These are phyloP conservation scores for Alternaria ventricosa DNA, from an alignment of 2,329 filamentous ascomycete genomes.

Conservation along the genomic window DNA sequence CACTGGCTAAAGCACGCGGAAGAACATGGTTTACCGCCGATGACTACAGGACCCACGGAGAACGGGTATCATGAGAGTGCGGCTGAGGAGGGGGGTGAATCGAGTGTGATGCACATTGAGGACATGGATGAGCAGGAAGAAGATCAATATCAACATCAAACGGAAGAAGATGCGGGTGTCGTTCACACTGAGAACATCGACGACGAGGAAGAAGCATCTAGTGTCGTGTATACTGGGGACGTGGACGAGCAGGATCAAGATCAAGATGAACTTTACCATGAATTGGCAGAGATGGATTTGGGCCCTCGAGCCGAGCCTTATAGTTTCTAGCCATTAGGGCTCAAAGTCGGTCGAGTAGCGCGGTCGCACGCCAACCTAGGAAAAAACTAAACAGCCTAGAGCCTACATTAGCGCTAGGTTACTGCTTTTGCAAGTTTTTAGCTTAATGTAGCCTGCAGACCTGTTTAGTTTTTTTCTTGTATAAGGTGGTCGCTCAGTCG, in stretches of 20 bases:
- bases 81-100: not conserved
- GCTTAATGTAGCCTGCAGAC: no score
- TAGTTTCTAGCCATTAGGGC: not conserved
- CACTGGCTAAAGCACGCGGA: not conserved
- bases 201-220: not conserved
- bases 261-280: not conserved
- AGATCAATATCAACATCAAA: not conserved
- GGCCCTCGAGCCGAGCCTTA: not conserved
- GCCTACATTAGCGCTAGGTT: no score
- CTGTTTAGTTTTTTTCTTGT: no score
- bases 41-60: not conserved
- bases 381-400: no score
- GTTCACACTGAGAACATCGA: not conserved
- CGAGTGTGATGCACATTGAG: not conserved
- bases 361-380: no score
- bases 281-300: not conserved
- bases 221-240: not conserved
- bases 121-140: not conserved
- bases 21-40: not conserved
- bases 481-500: no score
- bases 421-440: no score
- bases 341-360: not conserved
- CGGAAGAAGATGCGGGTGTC: not conserved
- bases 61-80: not conserved
- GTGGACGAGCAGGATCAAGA: not conserved